These are phyloP conservation scores for Cyclaneusma minus DNA, from an alignment of 2,329 filamentous ascomycete species.

Conservation along the genomic window DNA sequence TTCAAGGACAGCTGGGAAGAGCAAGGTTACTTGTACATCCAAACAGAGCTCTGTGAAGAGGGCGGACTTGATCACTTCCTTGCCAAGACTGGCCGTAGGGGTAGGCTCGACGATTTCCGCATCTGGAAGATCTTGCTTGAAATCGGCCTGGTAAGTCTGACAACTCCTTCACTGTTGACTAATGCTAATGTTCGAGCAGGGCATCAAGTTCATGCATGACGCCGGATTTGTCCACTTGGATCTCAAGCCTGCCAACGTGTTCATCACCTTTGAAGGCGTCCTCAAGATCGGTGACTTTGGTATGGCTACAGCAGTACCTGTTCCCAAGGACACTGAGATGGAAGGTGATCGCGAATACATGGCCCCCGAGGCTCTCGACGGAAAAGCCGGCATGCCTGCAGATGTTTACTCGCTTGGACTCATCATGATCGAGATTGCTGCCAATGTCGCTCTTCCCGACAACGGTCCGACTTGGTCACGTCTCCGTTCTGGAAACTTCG, in stretches of 20 bases:
- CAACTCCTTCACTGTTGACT: slow-evolving; percentile 1
- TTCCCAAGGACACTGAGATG: slow-evolving; percentile 60
- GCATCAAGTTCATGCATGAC: slow-evolving; percentile 79
- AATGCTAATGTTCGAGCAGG: slow-evolving; percentile 33
- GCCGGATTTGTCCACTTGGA: slow-evolving; percentile 76
- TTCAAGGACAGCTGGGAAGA: slow-evolving; percentile 82
- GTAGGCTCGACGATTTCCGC: slow-evolving; percentile 85
- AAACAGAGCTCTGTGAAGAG: slow-evolving; percentile 93
- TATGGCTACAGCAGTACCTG: slow-evolving; percentile 66
- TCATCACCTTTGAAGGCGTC: slow-evolving; percentile 67
- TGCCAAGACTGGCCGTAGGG: slow-evolving; percentile 64
- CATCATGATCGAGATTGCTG: slow-evolving; percentile 87
- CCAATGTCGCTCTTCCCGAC: slow-evolving; percentile 84
- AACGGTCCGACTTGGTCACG: slow-evolving; percentile 87
- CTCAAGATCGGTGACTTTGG: slow-evolving; percentile 82
- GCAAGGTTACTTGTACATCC: slow-evolving; percentile 77
- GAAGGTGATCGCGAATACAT: slow-evolving; percentile 97
- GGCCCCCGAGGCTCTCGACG: slow-evolving; percentile 78
- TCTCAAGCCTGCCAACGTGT: slow-evolving; percentile 70
- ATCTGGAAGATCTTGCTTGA: slow-evolving; percentile 98
- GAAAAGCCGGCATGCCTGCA: slow-evolving; percentile 75
- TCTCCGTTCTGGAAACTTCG: slow-evolving; percentile 76
- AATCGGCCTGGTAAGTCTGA: slow-evolving; percentile 52
- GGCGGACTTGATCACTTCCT: slow-evolving; percentile 82
- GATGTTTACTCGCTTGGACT: slow-evolving; percentile 91